These are phyloP conservation scores for Trichoderma simmonsii DNA, from an alignment of 2,329 filamentous ascomycete genomes.

Conservation along the genomic window DNA sequence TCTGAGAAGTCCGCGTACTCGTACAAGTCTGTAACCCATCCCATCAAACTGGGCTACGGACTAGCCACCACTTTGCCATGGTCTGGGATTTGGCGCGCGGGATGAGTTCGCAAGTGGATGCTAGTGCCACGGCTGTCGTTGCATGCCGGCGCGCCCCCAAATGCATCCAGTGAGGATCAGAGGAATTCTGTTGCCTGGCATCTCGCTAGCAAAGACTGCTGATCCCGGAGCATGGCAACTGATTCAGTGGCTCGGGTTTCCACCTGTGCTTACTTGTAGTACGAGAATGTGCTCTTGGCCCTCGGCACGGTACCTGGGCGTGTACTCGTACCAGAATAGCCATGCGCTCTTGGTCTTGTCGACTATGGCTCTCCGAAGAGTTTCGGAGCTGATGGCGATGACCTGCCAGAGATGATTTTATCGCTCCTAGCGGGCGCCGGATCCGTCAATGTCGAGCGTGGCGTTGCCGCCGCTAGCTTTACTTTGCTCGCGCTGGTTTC, in stretches of 20 bases:
- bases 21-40: background rate
- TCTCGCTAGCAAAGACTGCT: constrained; percentile 5
- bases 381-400: background rate
- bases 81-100: constrained; percentile 4
- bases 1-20: background rate
- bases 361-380: background rate
- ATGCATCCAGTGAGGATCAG: constrained; percentile 26
- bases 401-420: background rate
- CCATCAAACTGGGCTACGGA: background rate
- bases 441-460: background rate
- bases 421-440: background rate
- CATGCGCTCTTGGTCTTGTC: background rate
- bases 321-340: background rate
- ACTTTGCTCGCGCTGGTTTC: background rate
- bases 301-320: background rate
- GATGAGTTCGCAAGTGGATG: constrained; percentile 6
- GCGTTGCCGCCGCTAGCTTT: background rate
- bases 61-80: background rate
- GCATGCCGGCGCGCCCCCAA: constrained; percentile 17
- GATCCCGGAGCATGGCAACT: constrained; percentile 3
- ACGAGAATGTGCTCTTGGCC: background rate
- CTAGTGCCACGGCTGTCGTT: background rate
- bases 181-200: constrained; percentile 33
- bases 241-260: background rate
- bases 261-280: background rate